phyloP scores from a whole-genome alignment of 2,329 filamentous ascomycete genomes.

The Neonectria coccinea region DNA sequence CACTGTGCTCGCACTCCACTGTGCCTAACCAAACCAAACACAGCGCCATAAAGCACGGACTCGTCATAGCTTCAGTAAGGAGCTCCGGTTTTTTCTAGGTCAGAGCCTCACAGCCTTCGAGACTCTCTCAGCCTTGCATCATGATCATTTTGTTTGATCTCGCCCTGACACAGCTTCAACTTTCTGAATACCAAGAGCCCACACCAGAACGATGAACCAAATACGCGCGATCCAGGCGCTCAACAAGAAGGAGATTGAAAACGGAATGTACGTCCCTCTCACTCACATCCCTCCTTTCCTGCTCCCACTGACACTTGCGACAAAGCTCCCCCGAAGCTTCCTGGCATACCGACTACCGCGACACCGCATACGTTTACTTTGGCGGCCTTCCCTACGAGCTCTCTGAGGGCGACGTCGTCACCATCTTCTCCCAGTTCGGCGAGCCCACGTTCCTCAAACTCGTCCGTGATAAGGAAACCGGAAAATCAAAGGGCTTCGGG shows the following conservation, averaged over 20 bases:
- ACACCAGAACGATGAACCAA: constrained; percentile 78
- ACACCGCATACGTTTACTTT: constrained; percentile 96
- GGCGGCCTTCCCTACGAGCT: constrained; percentile 93
- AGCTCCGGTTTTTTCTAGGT: constrained; percentile 17
- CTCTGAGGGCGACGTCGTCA: constrained; percentile 94
- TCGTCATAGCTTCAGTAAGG: constrained; percentile 27
- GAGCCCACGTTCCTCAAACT: constrained; percentile 95
- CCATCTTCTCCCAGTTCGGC: constrained; percentile 97
- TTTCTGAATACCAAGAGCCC: neutral
- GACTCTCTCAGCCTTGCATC: constrained; percentile 35
- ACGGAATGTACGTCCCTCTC: constrained; percentile 72
- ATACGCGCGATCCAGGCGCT: constrained; percentile 92
- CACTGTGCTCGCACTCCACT: constrained; percentile 12
- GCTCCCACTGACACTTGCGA: constrained; percentile 39
- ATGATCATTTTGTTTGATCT: constrained; percentile 10
- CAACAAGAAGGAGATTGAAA: constrained; percentile 94
- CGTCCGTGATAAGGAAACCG: constrained; percentile 93
- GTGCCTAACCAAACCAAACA: constrained; percentile 8
- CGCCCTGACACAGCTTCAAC: constrained; percentile 1
- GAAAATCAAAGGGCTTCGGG: constrained; percentile 92
- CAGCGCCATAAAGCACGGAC: constrained; percentile 19
- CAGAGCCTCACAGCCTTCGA: neutral
- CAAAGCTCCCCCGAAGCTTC: constrained; percentile 83
- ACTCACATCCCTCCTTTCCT: no score
- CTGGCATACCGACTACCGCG: constrained; percentile 97